These are phyloP conservation scores for Neurospora tetrasperma DNA, from an alignment of 495 filamentous ascomycete genomes.

Conservation along the genomic window DNA sequence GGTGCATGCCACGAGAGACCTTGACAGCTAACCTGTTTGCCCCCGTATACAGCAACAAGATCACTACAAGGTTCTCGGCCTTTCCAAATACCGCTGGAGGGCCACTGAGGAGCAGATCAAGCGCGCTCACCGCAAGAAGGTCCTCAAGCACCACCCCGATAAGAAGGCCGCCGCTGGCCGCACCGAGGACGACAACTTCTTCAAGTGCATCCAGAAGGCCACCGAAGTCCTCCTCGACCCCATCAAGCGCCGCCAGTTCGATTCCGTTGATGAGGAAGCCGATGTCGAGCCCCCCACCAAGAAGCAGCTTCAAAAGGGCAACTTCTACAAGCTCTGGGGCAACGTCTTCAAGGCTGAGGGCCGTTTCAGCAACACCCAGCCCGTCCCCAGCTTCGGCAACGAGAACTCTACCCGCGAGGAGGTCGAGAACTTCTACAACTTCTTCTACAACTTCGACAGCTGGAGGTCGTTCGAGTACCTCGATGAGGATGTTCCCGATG, in stretches of 20 bases:
- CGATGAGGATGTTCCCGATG: slow-evolving; percentile 96
- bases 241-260: slow-evolving; percentile 85
- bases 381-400: slow-evolving; percentile 75
- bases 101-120: slow-evolving; percentile 98
- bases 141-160: slow-evolving; percentile 94
- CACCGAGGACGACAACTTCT: slow-evolving; percentile 93
- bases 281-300: slow-evolving; percentile 85
- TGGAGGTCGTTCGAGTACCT: slow-evolving; percentile 97
- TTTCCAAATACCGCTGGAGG: slow-evolving; percentile 80
- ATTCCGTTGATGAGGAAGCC: slow-evolving; percentile 89
- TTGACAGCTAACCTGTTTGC: slow-evolving; percentile 17
- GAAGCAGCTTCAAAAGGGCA: slow-evolving; percentile 72
- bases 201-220: slow-evolving; percentile 99
- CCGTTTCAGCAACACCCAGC: slow-evolving; percentile 83
- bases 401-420: slow-evolving; percentile 79
- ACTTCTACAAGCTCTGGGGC: slow-evolving; percentile 91
- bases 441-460: slow-evolving; percentile 98
- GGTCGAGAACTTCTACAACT: slow-evolving; percentile 95
- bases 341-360: slow-evolving; percentile 79
- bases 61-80: slow-evolving; percentile 92
- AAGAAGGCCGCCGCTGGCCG: slow-evolving; percentile 89
- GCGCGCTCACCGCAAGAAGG: slow-evolving; percentile 97
- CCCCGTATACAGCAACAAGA: slow-evolving; percentile 62
- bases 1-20: background rate
- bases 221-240: slow-evolving; percentile 89